Base-by-base conservation (phyloP, 768 basidiomycete genomes). In the Lanmaoa rubissima region DNA sequence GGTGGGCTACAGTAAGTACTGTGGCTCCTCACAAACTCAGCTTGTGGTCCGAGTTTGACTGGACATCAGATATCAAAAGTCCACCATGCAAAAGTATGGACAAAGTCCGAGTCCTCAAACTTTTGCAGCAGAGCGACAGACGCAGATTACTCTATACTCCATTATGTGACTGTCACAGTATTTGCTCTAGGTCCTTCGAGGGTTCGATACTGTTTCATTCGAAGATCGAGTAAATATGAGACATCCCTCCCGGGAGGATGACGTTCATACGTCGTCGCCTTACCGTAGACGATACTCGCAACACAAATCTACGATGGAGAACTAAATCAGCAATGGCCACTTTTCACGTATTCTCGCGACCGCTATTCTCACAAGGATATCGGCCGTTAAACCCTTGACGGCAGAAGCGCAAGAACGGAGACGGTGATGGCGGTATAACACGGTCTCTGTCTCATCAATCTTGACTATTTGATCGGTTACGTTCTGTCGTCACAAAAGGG, bases 351-450 rank as follows among this genome's bases (percentile, higher is more conserved):
- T n/a, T 9, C 35, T 26, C 35, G 17, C 19, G 11, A 46, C 24
- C 0, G 17, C 7, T 55, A 3, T 9, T n/a, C 86, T 57, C 60
- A 92, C 91, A 50, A 95, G 73, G 14, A 95, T 89, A 60, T 92
- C 88, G 2, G 90, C 78, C 1, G 92, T 94, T 3, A 95, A 70
- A 1, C 93, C 93, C 69, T 92, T 92, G 55, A 95, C 79, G 0
- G 92, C 85, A 17, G 92, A 92, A 1, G 87, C 87, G 0, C 78
- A 78, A 3, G 87, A 86, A 36, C 90, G 81, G 64, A 96, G 87
- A 9, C 93, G 85, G 66, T 95, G 91, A 83, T 92, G 86, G 17
- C 94, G 82, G 62, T 94, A 94, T 0, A 73, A 61, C 10, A 78
- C 76, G 38, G 78, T 74, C 35, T 76, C 79, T 10, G 86, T 70